phyloP scores from a whole-genome alignment of 805 yeast species.

The Candida silvicultrix region DNA sequence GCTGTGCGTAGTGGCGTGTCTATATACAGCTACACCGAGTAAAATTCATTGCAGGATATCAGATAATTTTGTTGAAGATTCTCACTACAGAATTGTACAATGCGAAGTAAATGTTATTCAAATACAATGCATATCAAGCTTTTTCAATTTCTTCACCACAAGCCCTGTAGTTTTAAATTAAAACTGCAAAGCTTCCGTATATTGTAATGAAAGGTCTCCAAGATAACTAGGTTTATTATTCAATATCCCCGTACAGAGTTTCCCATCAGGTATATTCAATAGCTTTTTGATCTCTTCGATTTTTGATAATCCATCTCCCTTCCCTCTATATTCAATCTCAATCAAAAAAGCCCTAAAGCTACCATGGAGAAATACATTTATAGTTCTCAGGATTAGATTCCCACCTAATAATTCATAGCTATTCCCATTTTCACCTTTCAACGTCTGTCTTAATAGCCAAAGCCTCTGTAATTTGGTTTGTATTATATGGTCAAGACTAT shows the following conservation, averaged over 20 bases:
- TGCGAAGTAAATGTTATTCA: no score
- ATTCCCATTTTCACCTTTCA: conserved; percentile 72
- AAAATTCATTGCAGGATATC: no score
- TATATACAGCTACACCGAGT: no score
- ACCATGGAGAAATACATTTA: conserved; percentile 72
- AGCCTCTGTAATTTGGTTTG: conserved; percentile 55
- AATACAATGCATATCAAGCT: no score
- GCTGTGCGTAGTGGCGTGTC: no score
- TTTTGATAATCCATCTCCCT: conserved; percentile 5
- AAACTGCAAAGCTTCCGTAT: conserved; percentile 1
- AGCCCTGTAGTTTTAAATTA: no score
- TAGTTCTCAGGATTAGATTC: conserved; percentile 46
- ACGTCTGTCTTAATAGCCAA: conserved; percentile 64
- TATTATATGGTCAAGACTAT: conserved; percentile 50
- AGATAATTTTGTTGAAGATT: no score
- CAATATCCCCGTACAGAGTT: conserved; percentile 27
- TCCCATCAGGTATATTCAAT: conserved; percentile 35
- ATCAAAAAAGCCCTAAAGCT: conserved; percentile 63
- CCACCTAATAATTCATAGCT: conserved; percentile 46
- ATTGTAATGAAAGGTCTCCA: conserved; percentile 10
- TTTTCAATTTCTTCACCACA: no score
- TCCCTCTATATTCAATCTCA: conserved; percentile 30
- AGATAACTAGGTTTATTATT: conserved; percentile 12
- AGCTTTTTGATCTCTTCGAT: conserved; percentile 22
- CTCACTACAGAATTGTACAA: no score